phyloP scores from a whole-genome alignment of 495 filamentous ascomycete species.

The Jackrogersella minutella region DNA sequence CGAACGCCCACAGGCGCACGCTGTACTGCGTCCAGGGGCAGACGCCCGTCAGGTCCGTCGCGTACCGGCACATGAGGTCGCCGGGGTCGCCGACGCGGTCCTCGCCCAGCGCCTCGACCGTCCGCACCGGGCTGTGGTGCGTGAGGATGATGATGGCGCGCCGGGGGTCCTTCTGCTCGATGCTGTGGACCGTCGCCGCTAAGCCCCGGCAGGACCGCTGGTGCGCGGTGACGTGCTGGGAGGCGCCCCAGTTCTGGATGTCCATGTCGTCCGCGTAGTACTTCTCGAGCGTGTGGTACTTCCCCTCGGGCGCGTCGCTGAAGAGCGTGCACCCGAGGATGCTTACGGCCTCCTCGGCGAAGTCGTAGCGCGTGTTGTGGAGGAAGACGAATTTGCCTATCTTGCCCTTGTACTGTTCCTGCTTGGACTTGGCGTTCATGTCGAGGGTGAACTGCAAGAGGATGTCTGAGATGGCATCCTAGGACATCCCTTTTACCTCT shows the following conservation, averaged over 20 bases:
- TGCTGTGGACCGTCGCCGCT: neutral
- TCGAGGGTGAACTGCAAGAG: neutral
- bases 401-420: neutral
- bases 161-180: neutral
- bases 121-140: conserved; percentile 1
- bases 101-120: neutral
- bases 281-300: no score
- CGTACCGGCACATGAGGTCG: neutral
- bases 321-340: conserved; percentile 11
- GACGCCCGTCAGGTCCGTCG: neutral
- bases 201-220: neutral
- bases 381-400: conserved; percentile 15
- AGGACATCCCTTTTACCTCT: neutral
- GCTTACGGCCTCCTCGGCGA: conserved; percentile 1
- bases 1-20: conserved; percentile 21
- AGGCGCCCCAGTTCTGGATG: neutral
- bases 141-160: conserved; percentile 17
- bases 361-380: conserved; percentile 6
- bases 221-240: neutral
- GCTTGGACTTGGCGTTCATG: neutral
- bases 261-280: neutral
- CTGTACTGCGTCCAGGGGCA: neutral
- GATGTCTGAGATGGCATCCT: neutral
- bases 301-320: neutral
- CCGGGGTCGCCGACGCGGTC: neutral